Evolutionary conservation across 352 stramenopile species (phyloP).

Genomic region (Globisporangium cylindrosporum): DNA sequence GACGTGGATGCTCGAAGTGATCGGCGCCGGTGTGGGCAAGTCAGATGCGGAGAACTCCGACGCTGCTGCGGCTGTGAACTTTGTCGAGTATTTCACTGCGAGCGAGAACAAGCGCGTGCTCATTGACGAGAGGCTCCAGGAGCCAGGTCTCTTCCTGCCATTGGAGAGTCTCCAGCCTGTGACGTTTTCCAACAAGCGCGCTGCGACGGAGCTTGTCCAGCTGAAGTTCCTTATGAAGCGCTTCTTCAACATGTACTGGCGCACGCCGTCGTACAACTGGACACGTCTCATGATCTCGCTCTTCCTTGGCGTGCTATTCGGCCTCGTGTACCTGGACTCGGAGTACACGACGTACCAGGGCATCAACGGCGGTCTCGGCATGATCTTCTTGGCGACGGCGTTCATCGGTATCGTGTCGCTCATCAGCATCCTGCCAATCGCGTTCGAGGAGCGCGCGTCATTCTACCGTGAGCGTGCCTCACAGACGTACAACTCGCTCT

Average conservation of each 20-base stretch:
- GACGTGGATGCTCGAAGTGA: constrained; percentile 71
- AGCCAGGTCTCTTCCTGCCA: constrained; percentile 2
- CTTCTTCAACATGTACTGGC: constrained; percentile 66
- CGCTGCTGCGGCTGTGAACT: neutral
- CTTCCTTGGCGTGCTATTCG: constrained; percentile 80
- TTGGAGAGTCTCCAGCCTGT: constrained; percentile 7
- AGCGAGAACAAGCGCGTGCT: constrained; percentile 10
- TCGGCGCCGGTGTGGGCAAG: constrained; percentile 28
- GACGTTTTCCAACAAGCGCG: constrained; percentile 35
- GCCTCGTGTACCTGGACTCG: constrained; percentile 30
- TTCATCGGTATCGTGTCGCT: constrained; percentile 79
- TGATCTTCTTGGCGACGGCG: constrained; percentile 73
- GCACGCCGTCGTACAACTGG: constrained; percentile 85
- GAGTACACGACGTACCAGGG: constrained; percentile 38
- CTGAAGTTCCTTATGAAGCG: constrained; percentile 46
- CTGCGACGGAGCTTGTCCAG: constrained; percentile 33
- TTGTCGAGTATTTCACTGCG: constrained; percentile 5
- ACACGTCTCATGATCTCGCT: constrained; percentile 69
- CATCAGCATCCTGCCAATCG: constrained; percentile 62
- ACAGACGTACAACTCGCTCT: constrained; percentile 70
- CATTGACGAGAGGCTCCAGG: constrained; percentile 6
- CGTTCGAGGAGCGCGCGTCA: constrained; percentile 78
- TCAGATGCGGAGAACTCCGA: constrained; percentile 5
- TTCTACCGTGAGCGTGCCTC: constrained; percentile 89
- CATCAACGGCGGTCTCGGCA: constrained; percentile 43